Evolutionary conservation across 2,329 filamentous ascomycete genomes (phyloP), one percentile per base, ranked within the genome.

Genomic region (Ascochyta pisi): DNA sequence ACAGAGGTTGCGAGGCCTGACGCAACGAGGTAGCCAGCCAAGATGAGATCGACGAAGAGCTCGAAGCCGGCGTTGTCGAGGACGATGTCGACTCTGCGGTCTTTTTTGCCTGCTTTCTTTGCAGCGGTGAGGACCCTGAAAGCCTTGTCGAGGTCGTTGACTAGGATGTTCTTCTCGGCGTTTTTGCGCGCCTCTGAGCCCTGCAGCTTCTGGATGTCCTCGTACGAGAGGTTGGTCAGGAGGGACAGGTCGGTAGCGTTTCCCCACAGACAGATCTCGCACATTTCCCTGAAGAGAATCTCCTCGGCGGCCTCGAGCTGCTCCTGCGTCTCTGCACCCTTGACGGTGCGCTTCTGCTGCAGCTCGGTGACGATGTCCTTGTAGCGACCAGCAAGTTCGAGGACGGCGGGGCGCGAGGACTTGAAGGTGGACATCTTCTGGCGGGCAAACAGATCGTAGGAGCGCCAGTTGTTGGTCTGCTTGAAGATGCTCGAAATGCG

Each of bases 1-100:
- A 99, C 83, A 23, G 87, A 86, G 0, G 93, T 97, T 0, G 95
- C 95, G 6, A 99, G 85, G 0, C 89, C 91, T 0, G 92, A 83
- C 0, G 91, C 88, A 6, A 99, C 83, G 13, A 99, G 83, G 73
- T 96, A 99, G 0, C 93, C 94, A 0, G 92, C 93, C 2, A 99
- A 84, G 54, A 98, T 88, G 9, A 99, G 83, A 71, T 99, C 95
- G 63, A 98, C 95, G 71, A 92, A 99, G 12, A 99, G 84, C 81
- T 99, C 95, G 71, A 99, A 99, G 6, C 95, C 95, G 19, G 95
- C 92, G 67, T 99, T 99, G 76, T 99, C 95, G 5, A 99, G 88
- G 2, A 99, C 90, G 62, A 99, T 94, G 69, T 99, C 95, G 2
- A 99, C 89, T 15, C 91, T 84, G 34, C 92, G 85, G 63, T 92